Percentiles rank a stretch among this genome's conserved stretches.
These are phyloP conservation scores for Pyricularia sp. DNA, from an alignment of 2,329 filamentous ascomycete genomes.

Conservation along the genomic window DNA sequence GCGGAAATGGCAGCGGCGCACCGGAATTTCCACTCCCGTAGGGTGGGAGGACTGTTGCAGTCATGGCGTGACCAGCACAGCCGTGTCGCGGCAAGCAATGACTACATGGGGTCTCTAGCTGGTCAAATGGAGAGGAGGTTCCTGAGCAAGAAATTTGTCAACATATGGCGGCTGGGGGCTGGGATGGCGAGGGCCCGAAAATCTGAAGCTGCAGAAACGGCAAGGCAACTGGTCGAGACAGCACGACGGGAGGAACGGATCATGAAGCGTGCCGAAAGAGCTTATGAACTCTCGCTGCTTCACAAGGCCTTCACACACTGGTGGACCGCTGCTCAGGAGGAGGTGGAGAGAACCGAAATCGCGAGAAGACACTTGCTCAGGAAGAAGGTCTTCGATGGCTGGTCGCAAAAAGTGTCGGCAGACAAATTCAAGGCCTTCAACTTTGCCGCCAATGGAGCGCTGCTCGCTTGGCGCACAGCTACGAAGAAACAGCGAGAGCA, in stretches of 20 bases:
- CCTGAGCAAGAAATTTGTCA: background rate
- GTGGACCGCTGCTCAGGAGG: conserved; percentile 54
- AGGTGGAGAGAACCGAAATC: conserved; percentile 55
- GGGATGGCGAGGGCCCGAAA: background rate
- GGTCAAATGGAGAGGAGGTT: background rate
- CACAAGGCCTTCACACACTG: conserved; percentile 60
- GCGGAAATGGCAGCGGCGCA: background rate
- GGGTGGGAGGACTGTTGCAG: background rate
- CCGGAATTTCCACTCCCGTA: background rate
- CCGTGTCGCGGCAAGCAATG: background rate
- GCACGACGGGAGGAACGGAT: conserved; percentile 23
- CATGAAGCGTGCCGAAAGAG: conserved; percentile 50
- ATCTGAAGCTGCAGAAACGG: background rate
- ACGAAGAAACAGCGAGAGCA: background rate
- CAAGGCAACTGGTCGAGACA: conserved; percentile 1
- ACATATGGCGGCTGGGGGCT: background rate
- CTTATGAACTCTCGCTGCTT: conserved; percentile 56
- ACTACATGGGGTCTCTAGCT: background rate
- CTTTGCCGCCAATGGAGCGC: conserved; percentile 10
- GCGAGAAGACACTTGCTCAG: conserved; percentile 64
- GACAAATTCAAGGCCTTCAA: conserved; percentile 43
- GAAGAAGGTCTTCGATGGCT: conserved; percentile 58
- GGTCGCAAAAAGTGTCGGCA: conserved; percentile 54
- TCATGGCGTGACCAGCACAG: background rate
- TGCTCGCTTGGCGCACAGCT: background rate